These are phyloP conservation scores for Penicillium diatomitis DNA, from an alignment of 495 filamentous ascomycete genomes.

Conservation along the genomic window DNA sequence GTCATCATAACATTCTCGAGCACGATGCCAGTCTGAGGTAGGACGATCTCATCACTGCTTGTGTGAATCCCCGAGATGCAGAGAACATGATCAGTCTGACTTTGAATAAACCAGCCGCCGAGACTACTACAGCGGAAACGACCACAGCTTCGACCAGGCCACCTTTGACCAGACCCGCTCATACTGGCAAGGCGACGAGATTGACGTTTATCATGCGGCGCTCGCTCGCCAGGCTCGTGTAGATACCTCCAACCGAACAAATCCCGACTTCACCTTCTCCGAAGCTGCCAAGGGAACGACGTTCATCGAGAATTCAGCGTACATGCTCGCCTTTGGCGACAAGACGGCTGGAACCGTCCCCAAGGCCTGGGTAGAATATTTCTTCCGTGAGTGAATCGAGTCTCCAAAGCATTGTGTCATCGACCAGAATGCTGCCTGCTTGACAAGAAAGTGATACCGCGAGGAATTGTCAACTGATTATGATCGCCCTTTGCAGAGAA, in stretches of 20 bases:
- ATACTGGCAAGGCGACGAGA: not conserved
- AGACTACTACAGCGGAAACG: not conserved
- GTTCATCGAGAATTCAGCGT: not conserved
- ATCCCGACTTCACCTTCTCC: not conserved
- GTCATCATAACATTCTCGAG: not conserved
- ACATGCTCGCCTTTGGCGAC: not conserved
- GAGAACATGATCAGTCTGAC: not conserved
- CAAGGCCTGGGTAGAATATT: not conserved
- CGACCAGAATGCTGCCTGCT: too few species aligned
- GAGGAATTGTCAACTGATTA: not conserved
- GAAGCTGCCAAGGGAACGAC: not conserved
- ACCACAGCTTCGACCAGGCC: not conserved
- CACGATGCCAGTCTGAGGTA: not conserved
- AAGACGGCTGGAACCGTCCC: not conserved
- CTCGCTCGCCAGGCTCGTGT: not conserved
- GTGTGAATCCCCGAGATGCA: too few species aligned
- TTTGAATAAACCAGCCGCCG: not conserved
- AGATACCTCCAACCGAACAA: not conserved
- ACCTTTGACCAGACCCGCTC: not conserved
- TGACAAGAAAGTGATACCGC: too few species aligned
- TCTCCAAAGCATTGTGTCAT: not conserved
- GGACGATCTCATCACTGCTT: not conserved
- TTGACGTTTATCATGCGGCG: not conserved
- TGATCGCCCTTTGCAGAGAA: not conserved
- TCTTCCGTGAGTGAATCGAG: not conserved